phyloP scores from a whole-genome alignment of 768 basidiomycete species.

The Austroboletus eburneus region DNA sequence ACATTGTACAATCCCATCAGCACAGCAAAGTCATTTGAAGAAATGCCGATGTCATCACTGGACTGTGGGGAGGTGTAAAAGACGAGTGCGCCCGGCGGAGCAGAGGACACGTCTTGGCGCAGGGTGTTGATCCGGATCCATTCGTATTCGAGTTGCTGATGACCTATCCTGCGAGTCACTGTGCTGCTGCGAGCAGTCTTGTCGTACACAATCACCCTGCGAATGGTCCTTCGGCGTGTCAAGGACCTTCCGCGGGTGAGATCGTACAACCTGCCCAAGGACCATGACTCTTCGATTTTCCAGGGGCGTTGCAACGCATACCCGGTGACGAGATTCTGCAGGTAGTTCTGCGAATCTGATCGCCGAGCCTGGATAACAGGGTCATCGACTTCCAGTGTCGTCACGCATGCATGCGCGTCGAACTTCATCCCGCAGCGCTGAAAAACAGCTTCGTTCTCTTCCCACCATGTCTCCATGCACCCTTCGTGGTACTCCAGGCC shows the following conservation, averaged over 20 bases:
- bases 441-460: constrained; percentile 24
- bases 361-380: background rate
- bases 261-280: background rate
- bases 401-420: constrained; percentile 13
- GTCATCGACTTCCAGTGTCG: constrained; percentile 3
- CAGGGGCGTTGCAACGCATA: background rate
- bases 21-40: background rate
- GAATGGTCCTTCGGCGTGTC: background rate
- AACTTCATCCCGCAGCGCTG: constrained; percentile 27
- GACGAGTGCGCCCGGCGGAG: background rate
- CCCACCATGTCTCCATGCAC: constrained; percentile 27
- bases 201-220: background rate
- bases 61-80: background rate
- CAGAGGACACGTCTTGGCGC: background rate
- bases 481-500: constrained; percentile 28
- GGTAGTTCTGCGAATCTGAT: background rate
- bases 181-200: no score
- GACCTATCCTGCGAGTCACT: no score
- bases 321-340: background rate
- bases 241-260: background rate
- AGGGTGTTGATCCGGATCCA: background rate
- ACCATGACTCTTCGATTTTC: background rate
- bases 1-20: background rate
- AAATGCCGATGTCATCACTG: background rate
- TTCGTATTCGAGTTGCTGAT: background rate